These are phyloP conservation scores for Aspergillus haitiensis DNA, from an alignment of 495 filamentous ascomycete species.

Conservation along the genomic window DNA sequence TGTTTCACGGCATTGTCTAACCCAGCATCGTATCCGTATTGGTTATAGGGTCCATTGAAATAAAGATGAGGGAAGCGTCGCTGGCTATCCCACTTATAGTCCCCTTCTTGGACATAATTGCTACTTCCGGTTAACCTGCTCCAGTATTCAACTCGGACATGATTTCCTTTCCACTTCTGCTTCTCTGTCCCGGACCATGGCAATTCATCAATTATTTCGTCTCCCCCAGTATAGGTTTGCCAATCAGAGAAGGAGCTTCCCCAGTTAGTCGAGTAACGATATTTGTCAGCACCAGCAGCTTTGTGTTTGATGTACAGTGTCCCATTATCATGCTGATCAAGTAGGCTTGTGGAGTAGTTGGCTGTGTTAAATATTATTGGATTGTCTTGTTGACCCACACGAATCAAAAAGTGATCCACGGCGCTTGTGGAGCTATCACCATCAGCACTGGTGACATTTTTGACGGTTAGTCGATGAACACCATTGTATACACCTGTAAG, in stretches of 20 bases:
- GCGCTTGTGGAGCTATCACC: slow-evolving; percentile 47
- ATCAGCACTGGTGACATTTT: slow-evolving; percentile 48
- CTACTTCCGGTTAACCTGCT: slow-evolving; percentile 63
- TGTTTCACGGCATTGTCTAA: slow-evolving; percentile 56
- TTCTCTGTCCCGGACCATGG: slow-evolving; percentile 61
- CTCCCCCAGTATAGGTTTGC: slow-evolving; percentile 54
- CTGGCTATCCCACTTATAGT: slow-evolving; percentile 45
- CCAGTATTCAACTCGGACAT: slow-evolving; percentile 69
- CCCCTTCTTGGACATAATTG: slow-evolving; percentile 63
- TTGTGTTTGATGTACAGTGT: slow-evolving; percentile 56
- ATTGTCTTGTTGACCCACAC: slow-evolving; percentile 57
- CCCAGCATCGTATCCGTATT: slow-evolving; percentile 68
- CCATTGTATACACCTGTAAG: slow-evolving; percentile 62
- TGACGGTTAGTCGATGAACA: slow-evolving; percentile 62
- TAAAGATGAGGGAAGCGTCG: slow-evolving; percentile 66
- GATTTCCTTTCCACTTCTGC: slow-evolving; percentile 65
- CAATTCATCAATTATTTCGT: slow-evolving; percentile 44
- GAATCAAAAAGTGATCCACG: slow-evolving; percentile 56
- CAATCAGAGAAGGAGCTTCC: slow-evolving; percentile 60
- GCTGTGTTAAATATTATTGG: slow-evolving; percentile 58
- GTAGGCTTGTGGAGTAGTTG: slow-evolving; percentile 58
- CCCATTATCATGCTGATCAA: slow-evolving; percentile 42
- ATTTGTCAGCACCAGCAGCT: slow-evolving; percentile 64
- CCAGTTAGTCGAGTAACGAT: slow-evolving; percentile 64
- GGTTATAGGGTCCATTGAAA: slow-evolving; percentile 65